Evolutionary conservation across 495 filamentous ascomycete genomes (phyloP), one percentile per base, ranked within the genome.

Genomic region (Sporormia fimetaria): DNA sequence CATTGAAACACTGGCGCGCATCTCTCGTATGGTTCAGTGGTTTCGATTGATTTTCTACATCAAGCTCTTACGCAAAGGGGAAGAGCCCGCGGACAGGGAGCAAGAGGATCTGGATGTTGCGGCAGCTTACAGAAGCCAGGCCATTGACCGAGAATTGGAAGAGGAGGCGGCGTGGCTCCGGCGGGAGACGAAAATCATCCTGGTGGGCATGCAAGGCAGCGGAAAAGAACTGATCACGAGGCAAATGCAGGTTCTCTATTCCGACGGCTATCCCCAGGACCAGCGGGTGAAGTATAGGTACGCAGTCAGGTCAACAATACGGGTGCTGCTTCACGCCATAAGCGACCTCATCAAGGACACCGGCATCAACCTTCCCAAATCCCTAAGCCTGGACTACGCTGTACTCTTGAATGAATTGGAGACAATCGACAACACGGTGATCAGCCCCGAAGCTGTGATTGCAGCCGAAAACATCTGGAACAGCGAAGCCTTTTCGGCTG

Each of bases 161-260:
- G 40, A 44, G 36, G 47, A 51, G 14, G 47, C 47, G 0, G 45
- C 47, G 11, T 33, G 18, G 11, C 37, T 45, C 23, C 27, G 41
- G 3, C 34, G 47, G 16, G 47, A 51, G 29, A 51, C 47, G 12
- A 51, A 51, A 31, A 35, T 51, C n/a, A 41, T 51, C 12, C 32
- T 51, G 3, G 31, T 51, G 21, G 47, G 47, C 7, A 20, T 18
- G 17, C 20, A 18, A 14, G 37, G 37, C 25, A 40, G 40, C 35
- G 47, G 47, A 3, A 51, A 51, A 37, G 47, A 51, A 20, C 36
- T 51, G 3, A 51, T 51, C 28, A 51, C 45, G 47, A 14, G 47
- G 12, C 47, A 51, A 36, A 51, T 51, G 35, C 41, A 51, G 23
- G 40, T 44, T 2, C 21, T 51, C 11, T 51, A 44, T 29, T 40